Base-by-base conservation (phyloP, 2,329 filamentous ascomycete genomes). In the Furcasterigmium sp. region DNA sequence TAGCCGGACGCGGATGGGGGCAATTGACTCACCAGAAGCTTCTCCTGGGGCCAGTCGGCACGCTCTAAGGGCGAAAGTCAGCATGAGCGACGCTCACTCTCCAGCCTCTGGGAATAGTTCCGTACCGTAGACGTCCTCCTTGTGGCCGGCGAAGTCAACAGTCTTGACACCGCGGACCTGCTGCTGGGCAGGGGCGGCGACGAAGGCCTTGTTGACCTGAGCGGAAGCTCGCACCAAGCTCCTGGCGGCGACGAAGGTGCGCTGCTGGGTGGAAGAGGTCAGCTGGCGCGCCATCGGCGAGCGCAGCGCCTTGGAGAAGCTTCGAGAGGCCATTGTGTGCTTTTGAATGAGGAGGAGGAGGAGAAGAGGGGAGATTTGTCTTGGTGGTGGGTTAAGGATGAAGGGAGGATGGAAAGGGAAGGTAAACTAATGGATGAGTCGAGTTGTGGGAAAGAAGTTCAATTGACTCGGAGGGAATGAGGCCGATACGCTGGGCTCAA, bases 31-130 rank as follows among this genome's bases (percentile, higher is more conserved):
- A 93, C 88, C 67, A 93, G 77, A 67, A 98, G 89, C 85, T 95
- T 97, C 80, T 96, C 91, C 69, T 86, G 83, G 56, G 93, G 93
- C 93, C 93, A 98, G 78, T 98, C 93, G 66, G 81, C 87, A 75
- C 93, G 91, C 83, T 98, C 93, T 93, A 60, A 41, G 55, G 39
- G 46, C 57, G 50, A 36, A 46, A 32, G 48, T 64, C 46, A 67
- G 60, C 15, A 17, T n/a, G n/a, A 17, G 7, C 37, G 42, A 37
- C 39, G 36, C 19, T 36, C 23, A 38, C 45, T 44, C 39, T 44
- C 25, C 13, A n/a, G 7, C 38, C 35, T 32, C 30, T 26, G 14
- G n/a, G 13, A n/a, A n/a, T n/a, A n/a, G n/a, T n/a, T 50, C 62
- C 79, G 59, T 71, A 94, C 89, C 89, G 67, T 87, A 96, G 66